A percentile compares a stretch with the other conserved stretches of the same genome.
Conservation (phyloP, 2,329 filamentous ascomycete species). For the Ceratocystis papillata region DNA sequence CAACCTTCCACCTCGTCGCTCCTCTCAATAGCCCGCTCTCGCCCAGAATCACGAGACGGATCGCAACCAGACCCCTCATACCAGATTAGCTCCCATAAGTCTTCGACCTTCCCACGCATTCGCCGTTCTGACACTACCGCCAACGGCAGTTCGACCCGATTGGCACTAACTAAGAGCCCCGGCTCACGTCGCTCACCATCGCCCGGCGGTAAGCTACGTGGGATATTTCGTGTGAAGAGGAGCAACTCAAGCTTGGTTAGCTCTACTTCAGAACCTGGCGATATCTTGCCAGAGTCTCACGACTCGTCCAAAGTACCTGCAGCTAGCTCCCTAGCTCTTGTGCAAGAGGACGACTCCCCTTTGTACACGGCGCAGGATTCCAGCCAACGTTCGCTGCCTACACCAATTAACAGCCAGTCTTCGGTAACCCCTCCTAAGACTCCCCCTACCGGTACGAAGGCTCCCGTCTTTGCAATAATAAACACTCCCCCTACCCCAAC, state of each 20-base stretch:
- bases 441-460: slow-evolving; percentile 34
- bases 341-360: not conserved
- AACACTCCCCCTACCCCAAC: slow-evolving; percentile 57
- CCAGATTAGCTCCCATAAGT: slow-evolving; percentile 17
- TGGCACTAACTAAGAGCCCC: slow-evolving; percentile 35
- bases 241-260: slow-evolving; percentile 30
- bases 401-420: slow-evolving; percentile 16
- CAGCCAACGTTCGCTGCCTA: slow-evolving; percentile 14
- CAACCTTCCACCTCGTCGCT: slow-evolving; percentile 16
- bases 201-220: slow-evolving; percentile 59
- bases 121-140: slow-evolving; percentile 15
- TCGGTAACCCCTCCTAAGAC: slow-evolving; percentile 37
- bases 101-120: slow-evolving; percentile 19
- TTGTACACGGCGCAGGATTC: not conserved
- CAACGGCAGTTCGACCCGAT: slow-evolving; percentile 28
- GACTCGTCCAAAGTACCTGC: slow-evolving; percentile 15
- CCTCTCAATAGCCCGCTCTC: slow-evolving; percentile 11
- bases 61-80: not conserved
- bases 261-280: slow-evolving; percentile 15
- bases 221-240: slow-evolving; percentile 55
- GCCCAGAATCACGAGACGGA: slow-evolving; percentile 18
- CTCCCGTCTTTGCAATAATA: slow-evolving; percentile 45
- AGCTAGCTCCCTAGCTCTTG: slow-evolving; percentile 18
- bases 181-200: slow-evolving; percentile 49
- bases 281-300: slow-evolving; percentile 33